A percentile compares a stretch with the other conserved stretches of the same genome.
phyloP scores from a whole-genome alignment of 2,329 filamentous ascomycete genomes.

The Podosphaera aphanis region DNA sequence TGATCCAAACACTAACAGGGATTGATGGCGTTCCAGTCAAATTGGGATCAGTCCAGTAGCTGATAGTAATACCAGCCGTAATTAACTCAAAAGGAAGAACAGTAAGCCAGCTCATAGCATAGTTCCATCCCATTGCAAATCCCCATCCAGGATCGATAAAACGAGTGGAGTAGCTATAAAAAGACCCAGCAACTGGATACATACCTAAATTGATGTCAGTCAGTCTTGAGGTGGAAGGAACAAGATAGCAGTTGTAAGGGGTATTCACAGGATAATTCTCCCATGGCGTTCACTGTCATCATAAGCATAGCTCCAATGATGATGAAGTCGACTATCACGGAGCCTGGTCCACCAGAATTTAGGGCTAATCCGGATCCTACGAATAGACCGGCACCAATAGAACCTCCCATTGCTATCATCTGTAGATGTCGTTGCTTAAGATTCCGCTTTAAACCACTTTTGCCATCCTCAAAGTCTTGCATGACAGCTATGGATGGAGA shows the following conservation, averaged over 20 bases:
- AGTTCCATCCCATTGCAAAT: conserved; percentile 87
- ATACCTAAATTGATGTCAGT: conserved; percentile 17
- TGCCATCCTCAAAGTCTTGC: conserved; percentile 8
- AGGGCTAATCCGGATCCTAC: conserved; percentile 23
- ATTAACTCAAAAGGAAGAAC: conserved; percentile 70
- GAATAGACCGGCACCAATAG: conserved; percentile 27
- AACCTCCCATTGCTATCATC: conserved; percentile 28
- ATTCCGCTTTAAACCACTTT: conserved; percentile 16
- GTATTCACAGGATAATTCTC: conserved; percentile 74
- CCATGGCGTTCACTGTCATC: conserved; percentile 48
- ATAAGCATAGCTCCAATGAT: conserved; percentile 54
- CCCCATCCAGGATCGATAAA: conserved; percentile 93
- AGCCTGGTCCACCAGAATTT: conserved; percentile 36
- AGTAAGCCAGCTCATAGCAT: conserved; percentile 70
- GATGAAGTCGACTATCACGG: conserved; percentile 50
- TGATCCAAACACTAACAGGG: conserved; percentile 49
- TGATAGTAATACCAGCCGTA: conserved; percentile 60
- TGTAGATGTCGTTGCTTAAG: conserved; percentile 26
- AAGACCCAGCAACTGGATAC: conserved; percentile 83
- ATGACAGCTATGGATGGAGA: conserved; percentile 1
- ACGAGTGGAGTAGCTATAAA: conserved; percentile 73
- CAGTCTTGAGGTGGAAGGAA: not conserved
- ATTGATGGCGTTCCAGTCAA: conserved; percentile 21
- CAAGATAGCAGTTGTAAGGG: not conserved
- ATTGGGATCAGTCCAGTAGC: conserved; percentile 44